Conservation (phyloP, 495 filamentous ascomycete genomes). For the Podospora tetraspora region DNA sequence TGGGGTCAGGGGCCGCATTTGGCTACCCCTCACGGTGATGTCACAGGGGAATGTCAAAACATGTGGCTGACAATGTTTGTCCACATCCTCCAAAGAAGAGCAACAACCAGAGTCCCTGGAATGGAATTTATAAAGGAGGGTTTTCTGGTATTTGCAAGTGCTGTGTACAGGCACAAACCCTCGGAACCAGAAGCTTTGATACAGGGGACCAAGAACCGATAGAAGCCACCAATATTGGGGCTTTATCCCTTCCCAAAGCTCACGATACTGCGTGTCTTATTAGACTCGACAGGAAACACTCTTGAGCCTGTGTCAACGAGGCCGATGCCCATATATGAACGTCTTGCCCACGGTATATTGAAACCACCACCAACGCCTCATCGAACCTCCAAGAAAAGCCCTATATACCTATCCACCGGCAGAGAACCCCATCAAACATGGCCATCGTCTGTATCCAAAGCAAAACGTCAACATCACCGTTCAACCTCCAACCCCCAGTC, state of each 20-base stretch:
- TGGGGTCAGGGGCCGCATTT: background rate
- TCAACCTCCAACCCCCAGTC: background rate
- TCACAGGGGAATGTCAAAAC: background rate
- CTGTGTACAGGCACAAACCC: background rate
- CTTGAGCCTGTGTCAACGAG: background rate
- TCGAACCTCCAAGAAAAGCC: background rate
- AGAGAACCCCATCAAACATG: background rate
- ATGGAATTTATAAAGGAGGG: background rate
- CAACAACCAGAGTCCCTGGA: background rate
- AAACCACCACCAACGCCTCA: background rate
- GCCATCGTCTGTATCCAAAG: background rate
- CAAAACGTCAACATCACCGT: background rate
- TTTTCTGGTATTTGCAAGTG: background rate
- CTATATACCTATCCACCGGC: background rate
- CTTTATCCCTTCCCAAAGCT: background rate
- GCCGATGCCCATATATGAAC: background rate
- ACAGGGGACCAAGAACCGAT: background rate
- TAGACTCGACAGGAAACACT: background rate
- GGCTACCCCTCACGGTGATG: background rate
- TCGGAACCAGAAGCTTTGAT: background rate
- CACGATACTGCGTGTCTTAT: background rate
- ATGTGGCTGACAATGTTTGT: background rate
- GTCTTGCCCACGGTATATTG: background rate
- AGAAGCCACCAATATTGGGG: background rate
- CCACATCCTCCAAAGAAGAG: background rate